Percentiles rank a stretch among this genome's conserved stretches.
phyloP scores from a whole-genome alignment of 108 stramenopile genomes.

The Ochromonas danica region DNA sequence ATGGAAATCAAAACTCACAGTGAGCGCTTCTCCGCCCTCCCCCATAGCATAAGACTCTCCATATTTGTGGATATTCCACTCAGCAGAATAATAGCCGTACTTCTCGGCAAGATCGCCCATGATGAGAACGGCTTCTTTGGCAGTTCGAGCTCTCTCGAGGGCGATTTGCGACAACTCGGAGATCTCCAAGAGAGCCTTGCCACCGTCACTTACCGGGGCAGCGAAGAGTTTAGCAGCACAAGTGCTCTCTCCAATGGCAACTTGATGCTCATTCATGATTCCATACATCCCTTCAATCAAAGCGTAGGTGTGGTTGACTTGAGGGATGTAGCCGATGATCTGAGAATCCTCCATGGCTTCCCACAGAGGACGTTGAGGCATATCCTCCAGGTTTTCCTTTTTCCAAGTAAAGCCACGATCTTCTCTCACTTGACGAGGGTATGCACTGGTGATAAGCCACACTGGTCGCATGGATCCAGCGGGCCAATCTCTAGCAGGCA shows the following conservation, averaged over 20 bases:
- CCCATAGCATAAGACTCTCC: constrained; percentile 20
- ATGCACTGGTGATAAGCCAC: constrained; percentile 63
- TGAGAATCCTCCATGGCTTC: constrained; percentile 41
- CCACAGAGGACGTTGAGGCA: constrained; percentile 53
- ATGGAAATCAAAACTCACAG: no score
- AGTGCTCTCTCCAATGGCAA: constrained; percentile 75
- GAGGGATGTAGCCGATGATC: constrained; percentile 65
- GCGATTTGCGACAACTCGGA: constrained; percentile 56
- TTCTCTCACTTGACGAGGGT: constrained; percentile 66
- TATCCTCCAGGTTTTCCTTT: constrained; percentile 43
- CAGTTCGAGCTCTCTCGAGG: constrained; percentile 20
- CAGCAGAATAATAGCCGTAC: constrained; percentile 77
- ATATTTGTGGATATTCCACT: constrained; percentile 46
- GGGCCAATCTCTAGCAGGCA: constrained; percentile 63
- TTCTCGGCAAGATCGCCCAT: constrained; percentile 73
- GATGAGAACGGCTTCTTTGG: constrained; percentile 61
- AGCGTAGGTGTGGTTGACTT: constrained; percentile 69
- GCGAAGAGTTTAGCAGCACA: constrained; percentile 58
- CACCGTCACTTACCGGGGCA: constrained; percentile 48
- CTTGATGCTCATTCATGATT: constrained; percentile 72
- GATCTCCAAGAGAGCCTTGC: constrained; percentile 71
- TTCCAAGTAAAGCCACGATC: constrained; percentile 60
- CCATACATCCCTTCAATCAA: constrained; percentile 74
- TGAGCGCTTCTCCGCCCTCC: constrained; percentile 69
- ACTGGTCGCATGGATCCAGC: constrained; percentile 59